phyloP scores from a whole-genome alignment of 805 yeast species.

The Candida loeiensis region DNA sequence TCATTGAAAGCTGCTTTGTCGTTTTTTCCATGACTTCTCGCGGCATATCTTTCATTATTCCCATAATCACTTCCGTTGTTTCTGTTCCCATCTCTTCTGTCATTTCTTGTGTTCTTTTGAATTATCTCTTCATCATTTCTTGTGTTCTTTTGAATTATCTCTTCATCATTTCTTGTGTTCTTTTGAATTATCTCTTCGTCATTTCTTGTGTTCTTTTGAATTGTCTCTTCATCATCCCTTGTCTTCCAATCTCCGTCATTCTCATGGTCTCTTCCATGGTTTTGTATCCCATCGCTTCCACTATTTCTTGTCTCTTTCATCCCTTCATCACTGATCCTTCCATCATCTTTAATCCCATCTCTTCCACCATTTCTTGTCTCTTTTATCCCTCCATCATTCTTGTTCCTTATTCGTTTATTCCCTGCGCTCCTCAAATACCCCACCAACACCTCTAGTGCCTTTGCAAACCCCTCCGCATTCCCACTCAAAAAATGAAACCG shows the following conservation, averaged over 20 bases:
- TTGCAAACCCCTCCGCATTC: slow-evolving; percentile 10
- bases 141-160: too few species aligned
- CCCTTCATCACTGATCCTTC: not conserved
- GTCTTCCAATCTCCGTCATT: not conserved
- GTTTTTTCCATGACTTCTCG: slow-evolving; percentile 1
- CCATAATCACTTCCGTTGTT: not conserved
- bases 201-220: too few species aligned
- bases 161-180: too few species aligned
- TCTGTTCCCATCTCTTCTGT: too few species aligned
- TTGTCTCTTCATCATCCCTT: too few species aligned
- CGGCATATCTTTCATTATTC: not conserved
- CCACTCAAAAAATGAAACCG: slow-evolving; percentile 15
- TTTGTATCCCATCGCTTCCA: not conserved
- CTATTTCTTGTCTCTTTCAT: not conserved
- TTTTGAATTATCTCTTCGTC: too few species aligned
- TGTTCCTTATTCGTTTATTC: not conserved
- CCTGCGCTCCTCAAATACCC: not conserved
- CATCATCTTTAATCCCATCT: not conserved
- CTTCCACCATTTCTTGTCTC: not conserved
- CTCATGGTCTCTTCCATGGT: not conserved
- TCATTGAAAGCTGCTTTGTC: too few species aligned
- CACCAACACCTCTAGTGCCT: slow-evolving; percentile 29
- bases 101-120: too few species aligned
- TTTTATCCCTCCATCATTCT: not conserved
- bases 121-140: too few species aligned